Percentiles rank a stretch among this genome's conserved stretches.
Conservation (phyloP, 345 rosid species). For the Ailanthus altissimus region DNA sequence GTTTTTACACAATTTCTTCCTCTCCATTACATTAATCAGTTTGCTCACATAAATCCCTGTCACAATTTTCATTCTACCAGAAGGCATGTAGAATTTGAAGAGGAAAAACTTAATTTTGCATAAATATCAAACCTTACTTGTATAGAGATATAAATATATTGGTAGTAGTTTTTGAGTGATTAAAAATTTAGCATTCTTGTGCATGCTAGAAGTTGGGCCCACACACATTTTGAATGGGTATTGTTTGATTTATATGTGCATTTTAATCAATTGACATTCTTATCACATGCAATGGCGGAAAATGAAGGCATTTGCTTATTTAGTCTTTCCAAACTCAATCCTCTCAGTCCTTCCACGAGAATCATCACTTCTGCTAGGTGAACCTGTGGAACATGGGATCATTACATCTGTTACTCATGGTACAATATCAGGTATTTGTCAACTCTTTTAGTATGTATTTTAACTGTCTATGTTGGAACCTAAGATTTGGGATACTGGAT, state of each 20-base stretch:
- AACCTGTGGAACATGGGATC: conserved; percentile 70
- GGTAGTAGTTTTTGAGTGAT: neutral
- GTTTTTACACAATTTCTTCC: neutral
- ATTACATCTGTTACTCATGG: conserved; percentile 83
- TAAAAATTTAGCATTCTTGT: neutral
- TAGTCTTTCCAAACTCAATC: conserved; percentile 78
- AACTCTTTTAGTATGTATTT: neutral
- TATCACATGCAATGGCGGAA: conserved; percentile 46
- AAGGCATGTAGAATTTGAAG: neutral
- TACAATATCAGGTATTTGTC: conserved; percentile 67
- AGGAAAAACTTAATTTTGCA: neutral
- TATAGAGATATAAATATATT: neutral
- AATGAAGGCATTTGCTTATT: conserved; percentile 75
- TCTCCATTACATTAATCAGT: neutral
- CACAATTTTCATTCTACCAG: neutral
- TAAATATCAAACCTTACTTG: neutral
- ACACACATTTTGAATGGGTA: neutral
- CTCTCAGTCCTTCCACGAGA: conserved; percentile 60
- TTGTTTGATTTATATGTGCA: neutral
- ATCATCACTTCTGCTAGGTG: conserved; percentile 44
- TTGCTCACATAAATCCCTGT: neutral
- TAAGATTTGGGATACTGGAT: neutral
- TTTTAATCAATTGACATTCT: conserved; percentile 4
- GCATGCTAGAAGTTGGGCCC: neutral
- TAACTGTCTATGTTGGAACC: neutral